A percentile compares a stretch with the other conserved stretches of the same genome.
These are phyloP conservation scores for Fusarium albosuccineum DNA, from an alignment of 2,329 filamentous ascomycete species.

Conservation along the genomic window DNA sequence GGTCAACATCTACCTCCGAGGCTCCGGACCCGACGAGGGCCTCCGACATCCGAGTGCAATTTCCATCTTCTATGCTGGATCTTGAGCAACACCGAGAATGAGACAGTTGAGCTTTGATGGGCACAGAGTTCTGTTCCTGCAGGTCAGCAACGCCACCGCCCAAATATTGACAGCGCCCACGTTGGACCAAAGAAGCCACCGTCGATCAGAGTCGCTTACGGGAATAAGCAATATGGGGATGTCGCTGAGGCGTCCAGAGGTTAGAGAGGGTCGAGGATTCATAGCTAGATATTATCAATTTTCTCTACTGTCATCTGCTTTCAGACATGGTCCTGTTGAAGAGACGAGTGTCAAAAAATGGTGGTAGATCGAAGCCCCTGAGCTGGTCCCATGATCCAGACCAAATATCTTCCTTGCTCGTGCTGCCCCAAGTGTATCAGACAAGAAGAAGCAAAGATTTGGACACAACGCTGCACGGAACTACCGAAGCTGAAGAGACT, in stretches of 20 bases:
- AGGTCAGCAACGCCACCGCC: conserved; percentile 1
- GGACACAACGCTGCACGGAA: conserved; percentile 7
- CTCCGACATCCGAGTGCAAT: not conserved
- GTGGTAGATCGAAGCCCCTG: not conserved
- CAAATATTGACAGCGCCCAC: not conserved
- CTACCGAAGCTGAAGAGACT: conserved; percentile 27
- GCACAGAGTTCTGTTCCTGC: conserved; percentile 8
- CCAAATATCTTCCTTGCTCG: not conserved
- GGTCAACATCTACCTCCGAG: not conserved
- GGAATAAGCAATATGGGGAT: not conserved
- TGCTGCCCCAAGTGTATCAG: conserved; percentile 1
- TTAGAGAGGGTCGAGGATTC: not conserved
- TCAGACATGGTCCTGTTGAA: not conserved
- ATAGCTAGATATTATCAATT: not conserved
- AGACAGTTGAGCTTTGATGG: conserved; percentile 23
- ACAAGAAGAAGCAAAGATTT: not conserved
- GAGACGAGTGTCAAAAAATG: not conserved
- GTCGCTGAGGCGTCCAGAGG: not conserved
- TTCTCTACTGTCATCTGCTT: not conserved
- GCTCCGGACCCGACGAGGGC: not conserved
- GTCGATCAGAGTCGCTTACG: conserved; percentile 9
- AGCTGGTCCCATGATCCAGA: not conserved
- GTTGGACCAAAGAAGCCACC: conserved; percentile 14
- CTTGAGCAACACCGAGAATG: conserved; percentile 18
- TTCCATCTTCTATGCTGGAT: conserved; percentile 4